A percentile compares a stretch with the other conserved stretches of the same genome.
Conservation (phyloP, 177 flowering plant species). For the Tripterygium wilfordii region DNA sequence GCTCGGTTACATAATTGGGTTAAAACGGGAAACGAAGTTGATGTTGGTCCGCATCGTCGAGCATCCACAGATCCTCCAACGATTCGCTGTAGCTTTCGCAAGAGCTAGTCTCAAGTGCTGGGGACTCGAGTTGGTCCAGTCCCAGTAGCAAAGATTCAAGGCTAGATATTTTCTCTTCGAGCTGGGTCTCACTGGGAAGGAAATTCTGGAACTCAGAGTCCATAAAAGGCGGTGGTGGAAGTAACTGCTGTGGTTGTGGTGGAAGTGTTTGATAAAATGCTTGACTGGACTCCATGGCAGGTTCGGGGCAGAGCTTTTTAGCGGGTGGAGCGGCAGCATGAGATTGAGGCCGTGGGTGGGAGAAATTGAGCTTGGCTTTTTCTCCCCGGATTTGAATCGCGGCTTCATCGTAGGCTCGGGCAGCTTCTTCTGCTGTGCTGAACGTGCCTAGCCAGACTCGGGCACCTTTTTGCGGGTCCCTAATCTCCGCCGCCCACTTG, state of each 20-base stretch:
- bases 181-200: slow-evolving; percentile 19
- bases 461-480: slow-evolving; percentile 66
- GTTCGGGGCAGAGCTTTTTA: slow-evolving; percentile 8
- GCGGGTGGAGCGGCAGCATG: slow-evolving; percentile 2
- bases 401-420: slow-evolving; percentile 65
- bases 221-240: not conserved
- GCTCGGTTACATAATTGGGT: too few species aligned
- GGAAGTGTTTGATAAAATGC: too few species aligned
- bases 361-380: slow-evolving; percentile 77
- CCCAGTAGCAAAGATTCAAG: slow-evolving; percentile 53
- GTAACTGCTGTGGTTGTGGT: too few species aligned
- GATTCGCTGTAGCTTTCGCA: too few species aligned
- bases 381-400: slow-evolving; percentile 71
- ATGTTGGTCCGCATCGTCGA: slow-evolving; percentile 15
- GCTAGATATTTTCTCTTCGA: slow-evolving; percentile 37
- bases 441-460: slow-evolving; percentile 82
- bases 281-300: too few species aligned
- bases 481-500: slow-evolving; percentile 79
- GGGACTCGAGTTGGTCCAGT: slow-evolving; percentile 30
- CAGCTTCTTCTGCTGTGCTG: slow-evolving; percentile 67
- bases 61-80: slow-evolving; percentile 22
- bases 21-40: not conserved
- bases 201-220: not conserved
- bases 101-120: too few species aligned
- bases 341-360: slow-evolving; percentile 17